phyloP scores from a whole-genome alignment of 2,329 filamentous ascomycete species.

The Atkinsonella hypoxylon region DNA sequence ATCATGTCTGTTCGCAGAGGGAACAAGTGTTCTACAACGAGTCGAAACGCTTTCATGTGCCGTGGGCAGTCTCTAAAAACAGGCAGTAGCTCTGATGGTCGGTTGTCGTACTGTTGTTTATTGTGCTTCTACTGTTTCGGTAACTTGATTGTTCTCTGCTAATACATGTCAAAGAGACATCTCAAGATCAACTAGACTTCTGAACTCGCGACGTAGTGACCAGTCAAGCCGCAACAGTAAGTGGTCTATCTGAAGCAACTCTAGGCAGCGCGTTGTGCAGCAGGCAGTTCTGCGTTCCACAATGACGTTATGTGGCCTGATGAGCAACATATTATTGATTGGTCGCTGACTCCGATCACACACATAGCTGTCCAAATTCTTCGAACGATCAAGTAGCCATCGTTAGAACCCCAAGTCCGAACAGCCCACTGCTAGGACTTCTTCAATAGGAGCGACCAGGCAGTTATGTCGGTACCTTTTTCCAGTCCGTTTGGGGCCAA shows the following conservation, averaged over 20 bases:
- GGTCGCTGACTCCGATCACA: not conserved
- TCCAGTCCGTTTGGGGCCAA: slow-evolving; percentile 58
- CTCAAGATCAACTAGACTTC: not conserved
- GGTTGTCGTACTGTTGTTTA: not conserved
- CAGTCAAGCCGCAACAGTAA: not conserved
- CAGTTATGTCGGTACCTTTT: slow-evolving; percentile 62
- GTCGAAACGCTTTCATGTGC: not conserved
- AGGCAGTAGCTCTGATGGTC: not conserved
- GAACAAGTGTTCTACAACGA: not conserved
- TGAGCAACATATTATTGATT: not conserved
- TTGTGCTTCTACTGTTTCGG: not conserved
- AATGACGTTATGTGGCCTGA: not conserved
- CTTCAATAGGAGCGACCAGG: not conserved
- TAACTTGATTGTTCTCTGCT: not conserved
- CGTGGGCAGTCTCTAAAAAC: not conserved
- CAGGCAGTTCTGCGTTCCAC: not conserved
- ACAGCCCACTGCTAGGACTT: not conserved
- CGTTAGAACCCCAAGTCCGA: not conserved
- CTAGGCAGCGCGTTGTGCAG: not conserved
- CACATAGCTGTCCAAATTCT: not conserved
- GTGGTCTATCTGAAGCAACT: not conserved
- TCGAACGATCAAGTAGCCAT: not conserved
- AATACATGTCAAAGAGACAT: not conserved
- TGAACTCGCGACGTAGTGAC: not conserved
- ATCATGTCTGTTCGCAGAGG: not conserved